These are phyloP conservation scores for Fusarium verrucosum DNA, from an alignment of 2,329 filamentous ascomycete genomes.

Conservation along the genomic window DNA sequence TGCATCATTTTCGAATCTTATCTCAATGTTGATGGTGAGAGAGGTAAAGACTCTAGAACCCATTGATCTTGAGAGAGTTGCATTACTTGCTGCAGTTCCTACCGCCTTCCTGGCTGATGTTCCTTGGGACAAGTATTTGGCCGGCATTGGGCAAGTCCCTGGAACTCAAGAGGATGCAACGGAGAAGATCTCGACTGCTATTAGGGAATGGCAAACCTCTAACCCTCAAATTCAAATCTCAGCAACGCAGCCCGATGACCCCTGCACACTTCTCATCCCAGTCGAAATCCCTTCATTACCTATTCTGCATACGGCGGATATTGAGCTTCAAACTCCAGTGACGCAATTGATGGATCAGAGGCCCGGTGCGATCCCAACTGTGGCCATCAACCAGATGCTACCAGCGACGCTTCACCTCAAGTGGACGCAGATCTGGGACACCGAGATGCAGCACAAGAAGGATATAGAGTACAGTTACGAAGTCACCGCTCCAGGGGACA, in stretches of 20 bases:
- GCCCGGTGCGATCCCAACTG: slow-evolving; percentile 54
- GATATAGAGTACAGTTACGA: slow-evolving; percentile 85
- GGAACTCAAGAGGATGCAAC: slow-evolving; percentile 49
- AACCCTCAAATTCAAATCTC: slow-evolving; percentile 44
- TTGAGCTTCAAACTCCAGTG: slow-evolving; percentile 60
- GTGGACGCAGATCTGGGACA: slow-evolving; percentile 72
- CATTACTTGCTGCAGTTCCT: slow-evolving; percentile 61
- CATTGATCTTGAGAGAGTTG: slow-evolving; percentile 65
- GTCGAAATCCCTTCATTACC: slow-evolving; percentile 88
- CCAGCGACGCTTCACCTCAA: slow-evolving; percentile 68
- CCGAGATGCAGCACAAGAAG: slow-evolving; percentile 50
- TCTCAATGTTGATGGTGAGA: slow-evolving; percentile 55
- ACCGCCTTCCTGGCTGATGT: slow-evolving; percentile 59
- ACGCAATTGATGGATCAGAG: slow-evolving; percentile 44
- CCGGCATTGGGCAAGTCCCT: slow-evolving; percentile 57
- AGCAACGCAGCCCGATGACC: slow-evolving; percentile 44
- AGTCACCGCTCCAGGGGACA: slow-evolving; percentile 75
- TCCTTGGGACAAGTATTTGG: slow-evolving; percentile 60
- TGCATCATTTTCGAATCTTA: slow-evolving; percentile 57
- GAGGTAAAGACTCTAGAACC: slow-evolving; percentile 57
- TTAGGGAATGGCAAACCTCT: slow-evolving; percentile 49
- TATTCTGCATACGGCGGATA: slow-evolving; percentile 81
- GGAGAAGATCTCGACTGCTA: slow-evolving; percentile 38
- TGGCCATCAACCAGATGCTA: slow-evolving; percentile 71
- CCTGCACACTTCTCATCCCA: slow-evolving; percentile 80